These are phyloP conservation scores for Tolypocladium ovalisporum DNA, from an alignment of 2,329 filamentous ascomycete genomes.

Conservation along the genomic window DNA sequence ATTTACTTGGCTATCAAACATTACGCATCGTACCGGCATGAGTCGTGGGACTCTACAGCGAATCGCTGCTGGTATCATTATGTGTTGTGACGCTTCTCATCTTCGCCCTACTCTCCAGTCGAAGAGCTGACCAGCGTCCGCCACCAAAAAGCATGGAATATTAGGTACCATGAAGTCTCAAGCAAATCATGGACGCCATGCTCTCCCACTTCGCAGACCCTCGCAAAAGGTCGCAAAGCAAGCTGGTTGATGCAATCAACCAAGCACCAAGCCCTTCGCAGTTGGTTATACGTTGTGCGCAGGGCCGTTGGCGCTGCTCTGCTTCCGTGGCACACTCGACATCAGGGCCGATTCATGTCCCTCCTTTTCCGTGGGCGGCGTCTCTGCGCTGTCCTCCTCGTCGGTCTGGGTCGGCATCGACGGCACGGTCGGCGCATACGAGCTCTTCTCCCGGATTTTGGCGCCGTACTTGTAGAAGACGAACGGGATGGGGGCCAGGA, in stretches of 20 bases:
- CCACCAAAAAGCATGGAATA: not conserved
- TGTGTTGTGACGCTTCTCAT: not conserved
- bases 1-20: not conserved
- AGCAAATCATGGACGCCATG: not conserved
- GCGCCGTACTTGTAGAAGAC: slow-evolving; percentile 50
- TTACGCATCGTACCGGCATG: not conserved
- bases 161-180: too few relatives aligned
- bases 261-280: not conserved
- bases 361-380: slow-evolving; percentile 19
- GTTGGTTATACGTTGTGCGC: slow-evolving; percentile 6
- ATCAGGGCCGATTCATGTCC: slow-evolving; percentile 19
- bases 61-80: not conserved
- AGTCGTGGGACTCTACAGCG: not conserved
- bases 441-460: slow-evolving; percentile 43
- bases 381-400: slow-evolving; percentile 10
- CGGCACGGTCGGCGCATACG: slow-evolving; percentile 39
- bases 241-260: not conserved
- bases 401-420: slow-evolving; percentile 6
- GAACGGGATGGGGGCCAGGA: slow-evolving; percentile 51
- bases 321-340: slow-evolving; percentile 21
- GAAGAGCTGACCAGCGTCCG: not conserved
- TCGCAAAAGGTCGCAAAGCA: too few relatives aligned
- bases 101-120: not conserved
- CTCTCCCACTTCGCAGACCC: not conserved
- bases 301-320: slow-evolving; percentile 11